Conservation (phyloP, 2,329 filamentous ascomycete genomes). For the Cladobotryum mycophilum region DNA sequence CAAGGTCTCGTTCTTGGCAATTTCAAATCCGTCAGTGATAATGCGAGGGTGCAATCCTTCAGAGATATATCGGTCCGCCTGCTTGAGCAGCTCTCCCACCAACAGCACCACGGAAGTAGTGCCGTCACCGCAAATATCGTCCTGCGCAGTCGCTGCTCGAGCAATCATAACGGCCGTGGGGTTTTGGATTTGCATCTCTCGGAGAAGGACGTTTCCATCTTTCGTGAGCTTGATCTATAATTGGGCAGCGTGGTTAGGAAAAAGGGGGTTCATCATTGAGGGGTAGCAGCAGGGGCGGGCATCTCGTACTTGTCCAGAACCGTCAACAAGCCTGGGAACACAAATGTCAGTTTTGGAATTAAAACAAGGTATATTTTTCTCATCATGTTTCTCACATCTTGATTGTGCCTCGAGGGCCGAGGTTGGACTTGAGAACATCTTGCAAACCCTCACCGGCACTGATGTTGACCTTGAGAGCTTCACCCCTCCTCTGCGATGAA, state of each 20-base stretch:
- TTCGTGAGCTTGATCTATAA: slow-evolving; percentile 96
- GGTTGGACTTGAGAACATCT: slow-evolving; percentile 92
- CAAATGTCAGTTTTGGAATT: too few species aligned
- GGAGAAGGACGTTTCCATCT: slow-evolving; percentile 82
- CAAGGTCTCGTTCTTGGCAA: slow-evolving; percentile 86
- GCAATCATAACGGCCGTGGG: slow-evolving; percentile 86
- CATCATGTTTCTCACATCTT: slow-evolving; percentile 64
- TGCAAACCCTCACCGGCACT: slow-evolving; percentile 87
- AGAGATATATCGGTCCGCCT: slow-evolving; percentile 91
- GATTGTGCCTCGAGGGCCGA: slow-evolving; percentile 88
- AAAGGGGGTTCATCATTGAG: slow-evolving; percentile 19
- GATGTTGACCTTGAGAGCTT: slow-evolving; percentile 96
- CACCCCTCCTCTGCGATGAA: slow-evolving; percentile 71
- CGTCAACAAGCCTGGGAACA: slow-evolving; percentile 56
- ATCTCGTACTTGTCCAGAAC: slow-evolving; percentile 56
- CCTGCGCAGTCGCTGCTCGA: slow-evolving; percentile 86
- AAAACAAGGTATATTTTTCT: background rate
- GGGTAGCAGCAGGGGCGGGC: slow-evolving; percentile 19
- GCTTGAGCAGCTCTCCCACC: slow-evolving; percentile 95
- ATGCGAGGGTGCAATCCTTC: slow-evolving; percentile 96
- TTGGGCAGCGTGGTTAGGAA: slow-evolving; percentile 22
- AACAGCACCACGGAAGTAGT: slow-evolving; percentile 94
- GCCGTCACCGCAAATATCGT: slow-evolving; percentile 96
- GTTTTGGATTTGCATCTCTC: slow-evolving; percentile 93
- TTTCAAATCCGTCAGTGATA: slow-evolving; percentile 95